A percentile compares a stretch with the other conserved stretches of the same genome.
These are phyloP conservation scores for Nannochloropsis salina DNA, from an alignment of 108 stramenopile genomes.

Conservation along the genomic window DNA sequence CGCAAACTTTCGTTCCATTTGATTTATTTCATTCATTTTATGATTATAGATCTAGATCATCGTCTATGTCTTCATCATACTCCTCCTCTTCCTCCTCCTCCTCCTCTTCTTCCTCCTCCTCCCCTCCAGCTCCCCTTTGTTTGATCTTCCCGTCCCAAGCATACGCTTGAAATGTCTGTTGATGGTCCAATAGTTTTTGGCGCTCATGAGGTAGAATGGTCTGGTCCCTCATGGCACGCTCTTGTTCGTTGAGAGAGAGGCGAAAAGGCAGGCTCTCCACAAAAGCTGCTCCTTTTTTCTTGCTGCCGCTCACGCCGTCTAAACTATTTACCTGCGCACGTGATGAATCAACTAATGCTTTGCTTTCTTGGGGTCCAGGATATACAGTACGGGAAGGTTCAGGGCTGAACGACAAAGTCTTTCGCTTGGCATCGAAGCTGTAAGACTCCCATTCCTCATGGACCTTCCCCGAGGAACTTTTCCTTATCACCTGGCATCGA, in stretches of 20 bases:
- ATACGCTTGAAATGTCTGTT: no score
- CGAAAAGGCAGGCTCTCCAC: slow-evolving; percentile 17
- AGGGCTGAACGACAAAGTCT: not conserved
- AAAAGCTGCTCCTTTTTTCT: slow-evolving; percentile 7
- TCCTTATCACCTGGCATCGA: not conserved
- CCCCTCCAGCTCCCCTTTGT: not conserved
- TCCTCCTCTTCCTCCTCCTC: not conserved
- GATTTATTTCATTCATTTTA: not conserved
- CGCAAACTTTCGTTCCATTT: no score
- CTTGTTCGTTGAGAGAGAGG: not conserved
- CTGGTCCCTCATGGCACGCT: not conserved
- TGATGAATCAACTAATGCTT: not conserved
- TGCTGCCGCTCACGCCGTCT: not conserved
- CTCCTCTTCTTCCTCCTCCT: not conserved
- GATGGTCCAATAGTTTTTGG: not conserved
- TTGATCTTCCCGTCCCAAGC: no score
- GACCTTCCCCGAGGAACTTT: not conserved
- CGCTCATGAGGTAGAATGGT: not conserved
- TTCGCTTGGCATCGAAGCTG: not conserved
- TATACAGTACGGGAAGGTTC: not conserved
- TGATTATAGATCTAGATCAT: not conserved
- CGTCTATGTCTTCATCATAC: slow-evolving; percentile 9
- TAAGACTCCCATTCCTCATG: not conserved
- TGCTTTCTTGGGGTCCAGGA: not conserved
- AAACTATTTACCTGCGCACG: not conserved